A percentile compares a stretch with the other conserved stretches of the same genome.
Evolutionary conservation across 148 eudicot genomes (phyloP).

Genomic region (Nepenthes gracilis): DNA sequence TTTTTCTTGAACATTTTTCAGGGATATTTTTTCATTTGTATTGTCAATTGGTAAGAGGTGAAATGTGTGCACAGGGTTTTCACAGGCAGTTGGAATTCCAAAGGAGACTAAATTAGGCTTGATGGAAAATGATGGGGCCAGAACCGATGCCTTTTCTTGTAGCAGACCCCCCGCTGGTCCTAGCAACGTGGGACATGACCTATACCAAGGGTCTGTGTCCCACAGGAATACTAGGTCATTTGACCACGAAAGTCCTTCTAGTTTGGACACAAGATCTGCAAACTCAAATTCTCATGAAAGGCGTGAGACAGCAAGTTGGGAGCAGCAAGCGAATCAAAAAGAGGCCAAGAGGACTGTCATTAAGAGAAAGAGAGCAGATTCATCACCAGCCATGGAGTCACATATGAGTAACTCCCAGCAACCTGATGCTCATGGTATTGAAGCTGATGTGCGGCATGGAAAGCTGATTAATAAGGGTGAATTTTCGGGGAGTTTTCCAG

Average conservation of each 20-base stretch:
- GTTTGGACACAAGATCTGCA: conserved; percentile 56
- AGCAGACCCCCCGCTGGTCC: conserved; percentile 45
- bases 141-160: conserved; percentile 33
- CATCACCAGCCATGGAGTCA: conserved; percentile 27
- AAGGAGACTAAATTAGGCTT: conserved; percentile 38
- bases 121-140: conserved; percentile 36
- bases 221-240: conserved; percentile 44
- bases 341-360: conserved; percentile 30
- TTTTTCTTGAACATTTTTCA: background rate
- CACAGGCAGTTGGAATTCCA: conserved; percentile 35
- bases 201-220: conserved; percentile 50
- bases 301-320: conserved; percentile 49
- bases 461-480: conserved; percentile 29
- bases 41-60: conserved; percentile 1
- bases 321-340: conserved; percentile 44
- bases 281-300: conserved; percentile 52
- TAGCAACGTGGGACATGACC: conserved; percentile 42
- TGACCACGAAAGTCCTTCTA: conserved; percentile 71
- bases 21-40: background rate
- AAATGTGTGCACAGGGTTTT: conserved; percentile 39
- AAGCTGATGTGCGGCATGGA: conserved; percentile 29
- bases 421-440: conserved; percentile 20
- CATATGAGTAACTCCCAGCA: conserved; percentile 27
- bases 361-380: conserved; percentile 55
- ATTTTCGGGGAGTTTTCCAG: conserved; percentile 27